Conservation (phyloP, 148 eudicot genomes). For the Talinum fruticosum region DNA sequence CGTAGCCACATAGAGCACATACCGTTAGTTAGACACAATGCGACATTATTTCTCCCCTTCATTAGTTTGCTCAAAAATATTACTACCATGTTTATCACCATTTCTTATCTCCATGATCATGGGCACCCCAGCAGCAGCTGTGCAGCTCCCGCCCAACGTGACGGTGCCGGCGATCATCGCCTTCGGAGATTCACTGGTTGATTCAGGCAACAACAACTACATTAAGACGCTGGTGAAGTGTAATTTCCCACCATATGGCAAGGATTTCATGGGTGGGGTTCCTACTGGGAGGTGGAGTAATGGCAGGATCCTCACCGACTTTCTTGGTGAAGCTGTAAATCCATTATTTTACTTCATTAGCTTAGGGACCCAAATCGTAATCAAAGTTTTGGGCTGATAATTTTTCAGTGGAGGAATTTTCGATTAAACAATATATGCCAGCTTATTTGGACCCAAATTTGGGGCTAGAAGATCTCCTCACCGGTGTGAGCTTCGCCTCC, state of each 20-base stretch:
- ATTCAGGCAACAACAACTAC: conserved; percentile 59
- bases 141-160: conserved; percentile 33
- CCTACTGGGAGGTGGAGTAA: conserved; percentile 71
- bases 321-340: too few species aligned
- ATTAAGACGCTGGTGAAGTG: conserved; percentile 31
- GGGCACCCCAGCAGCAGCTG: neutral
- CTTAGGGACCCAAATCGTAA: too few species aligned
- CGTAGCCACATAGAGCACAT: too few species aligned
- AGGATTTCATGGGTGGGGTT: conserved; percentile 43
- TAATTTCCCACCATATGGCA: conserved; percentile 58
- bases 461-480: conserved; percentile 35
- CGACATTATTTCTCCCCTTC: too few species aligned
- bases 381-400: neutral
- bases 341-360: too few species aligned
- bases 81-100: too few species aligned
- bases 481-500: conserved; percentile 58
- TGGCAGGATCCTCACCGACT: conserved; percentile 61
- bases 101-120: neutral
- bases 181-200: conserved; percentile 66
- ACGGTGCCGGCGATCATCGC: conserved; percentile 49
- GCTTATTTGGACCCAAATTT: conserved; percentile 41
- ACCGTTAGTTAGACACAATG: too few species aligned
- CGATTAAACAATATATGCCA: conserved; percentile 38
- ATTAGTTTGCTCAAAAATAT: too few species aligned
- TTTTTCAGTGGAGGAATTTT: conserved; percentile 40